Evolutionary conservation across 371 early-diverging fungal species (phyloP).

Genomic region (Mucor plumbeus): DNA sequence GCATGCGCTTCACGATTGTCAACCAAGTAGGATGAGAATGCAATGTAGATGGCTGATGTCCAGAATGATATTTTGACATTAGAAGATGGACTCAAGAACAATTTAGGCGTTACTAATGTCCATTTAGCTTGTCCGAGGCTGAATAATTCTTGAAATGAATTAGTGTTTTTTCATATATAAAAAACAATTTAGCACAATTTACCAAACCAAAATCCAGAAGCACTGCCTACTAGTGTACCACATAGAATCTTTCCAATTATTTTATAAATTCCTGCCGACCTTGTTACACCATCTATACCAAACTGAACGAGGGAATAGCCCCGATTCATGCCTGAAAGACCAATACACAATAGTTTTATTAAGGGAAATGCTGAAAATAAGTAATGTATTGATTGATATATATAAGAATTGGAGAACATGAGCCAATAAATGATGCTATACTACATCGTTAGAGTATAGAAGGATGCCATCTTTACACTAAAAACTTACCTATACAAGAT

Average conservation of each 20-base stretch:
- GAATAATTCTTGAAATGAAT: conserved; percentile 5
- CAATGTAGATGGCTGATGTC: neutral
- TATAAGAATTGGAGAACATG: neutral
- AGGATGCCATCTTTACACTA: neutral
- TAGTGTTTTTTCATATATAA: neutral
- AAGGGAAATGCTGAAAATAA: neutral
- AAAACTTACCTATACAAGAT: neutral
- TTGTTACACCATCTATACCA: conserved; percentile 13
- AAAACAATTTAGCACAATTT: neutral
- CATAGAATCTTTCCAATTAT: neutral
- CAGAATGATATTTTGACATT: conserved; percentile 4
- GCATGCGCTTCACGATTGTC: neutral
- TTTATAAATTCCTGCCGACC: neutral
- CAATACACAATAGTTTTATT: neutral
- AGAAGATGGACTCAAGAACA: neutral
- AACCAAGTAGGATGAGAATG: neutral
- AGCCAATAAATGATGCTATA: neutral
- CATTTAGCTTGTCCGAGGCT: conserved; percentile 1
- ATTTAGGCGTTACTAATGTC: conserved; percentile 11
- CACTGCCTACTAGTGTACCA: conserved; percentile 14
- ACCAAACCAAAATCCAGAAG: conserved; percentile 14
- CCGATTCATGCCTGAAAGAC: neutral
- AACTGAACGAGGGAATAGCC: conserved; percentile 4
- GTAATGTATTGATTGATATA: neutral
- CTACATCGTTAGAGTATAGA: neutral